Base-by-base conservation (phyloP, 1,284 basidiomycete species). In the Xanthoconium separans region DNA sequence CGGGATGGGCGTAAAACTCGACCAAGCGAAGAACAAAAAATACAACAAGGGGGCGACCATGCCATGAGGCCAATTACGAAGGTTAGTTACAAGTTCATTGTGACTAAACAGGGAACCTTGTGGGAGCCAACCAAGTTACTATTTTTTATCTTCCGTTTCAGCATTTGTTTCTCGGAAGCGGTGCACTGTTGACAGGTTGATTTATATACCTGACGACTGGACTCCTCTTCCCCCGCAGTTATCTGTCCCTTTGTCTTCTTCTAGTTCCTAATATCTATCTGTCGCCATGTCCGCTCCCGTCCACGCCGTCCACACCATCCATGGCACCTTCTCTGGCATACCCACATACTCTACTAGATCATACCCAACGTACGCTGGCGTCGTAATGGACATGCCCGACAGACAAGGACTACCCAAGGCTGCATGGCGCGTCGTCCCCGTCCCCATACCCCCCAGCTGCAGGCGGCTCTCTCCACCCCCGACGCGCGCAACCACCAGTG, bases 261-360 rank as follows among this genome's bases (percentile, higher is more conserved):
- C 49, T 48, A 43, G 48, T 55, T 31, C 41, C 43, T 27, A 22
- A 52, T 40, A 24, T 24, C 24, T 55, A 43, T 54, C 58, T 50
- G 52, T 60, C 45, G 31, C 37, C 53, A 68, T 71, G 66, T 67
- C 69, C 41, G 8, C 58, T 13, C 57, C 70, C 43, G 11, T 64
- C n/a, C 70, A 66, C 55, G 57, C 59, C 29, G 62, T 71, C 33
- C 68, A 71, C 44, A 68, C 66, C 53, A 71, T 68, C 45, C 66
- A 68, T 36, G 66, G 66, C 22, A 62, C 68, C 3, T 66, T 71
- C 39, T 65, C 66, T 44, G 66, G 66, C 41, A 57, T 70, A 22
- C 54, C 65, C 29, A 56, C 66, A 3, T 60, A 57, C 36, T 51
- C 53, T 50, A 56, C 22, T 13, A 47, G 50, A 55, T 36, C 58